These are phyloP conservation scores for Sphaceloma murrayae DNA, from an alignment of 2,329 filamentous ascomycete species.

Conservation along the genomic window DNA sequence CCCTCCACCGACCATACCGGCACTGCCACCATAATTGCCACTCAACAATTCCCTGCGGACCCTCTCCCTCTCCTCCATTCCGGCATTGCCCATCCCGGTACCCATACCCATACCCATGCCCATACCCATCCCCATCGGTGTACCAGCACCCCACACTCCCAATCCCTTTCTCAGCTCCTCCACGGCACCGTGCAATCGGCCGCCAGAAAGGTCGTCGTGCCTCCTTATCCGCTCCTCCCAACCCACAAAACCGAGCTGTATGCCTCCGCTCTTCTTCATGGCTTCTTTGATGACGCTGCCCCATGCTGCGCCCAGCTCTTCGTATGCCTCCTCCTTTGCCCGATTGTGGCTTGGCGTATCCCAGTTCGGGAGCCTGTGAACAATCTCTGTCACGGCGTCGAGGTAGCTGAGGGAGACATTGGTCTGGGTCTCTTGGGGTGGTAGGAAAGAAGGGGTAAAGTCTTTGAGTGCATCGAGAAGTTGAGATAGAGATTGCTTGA, in stretches of 20 bases:
- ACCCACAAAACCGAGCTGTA: constrained; percentile 76
- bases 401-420: constrained; percentile 76
- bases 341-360: constrained; percentile 78
- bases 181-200: constrained; percentile 70
- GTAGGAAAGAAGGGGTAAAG: constrained; percentile 91
- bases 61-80: constrained; percentile 11
- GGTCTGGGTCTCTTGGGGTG: constrained; percentile 79
- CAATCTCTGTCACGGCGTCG: constrained; percentile 79
- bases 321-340: constrained; percentile 91
- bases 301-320: constrained; percentile 93
- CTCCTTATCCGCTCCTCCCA: constrained; percentile 85
- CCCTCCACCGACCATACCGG: constrained; percentile 3
- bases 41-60: constrained; percentile 11
- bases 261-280: constrained; percentile 80
- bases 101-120: constrained; percentile 1
- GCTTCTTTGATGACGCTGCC: constrained; percentile 82
- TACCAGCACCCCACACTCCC: neutral
- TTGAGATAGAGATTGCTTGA: constrained; percentile 68
- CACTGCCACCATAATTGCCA: constrained; percentile 7
- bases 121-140: neutral
- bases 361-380: constrained; percentile 86
- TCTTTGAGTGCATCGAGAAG: constrained; percentile 85
- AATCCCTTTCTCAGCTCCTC: constrained; percentile 56
- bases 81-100: constrained; percentile 9
- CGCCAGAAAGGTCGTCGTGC: constrained; percentile 79